A percentile compares a stretch with the other conserved stretches of the same genome.
Evolutionary conservation across 2,329 filamentous ascomycete genomes (phyloP).

Genomic region (Sarocladiaceae sp.): DNA sequence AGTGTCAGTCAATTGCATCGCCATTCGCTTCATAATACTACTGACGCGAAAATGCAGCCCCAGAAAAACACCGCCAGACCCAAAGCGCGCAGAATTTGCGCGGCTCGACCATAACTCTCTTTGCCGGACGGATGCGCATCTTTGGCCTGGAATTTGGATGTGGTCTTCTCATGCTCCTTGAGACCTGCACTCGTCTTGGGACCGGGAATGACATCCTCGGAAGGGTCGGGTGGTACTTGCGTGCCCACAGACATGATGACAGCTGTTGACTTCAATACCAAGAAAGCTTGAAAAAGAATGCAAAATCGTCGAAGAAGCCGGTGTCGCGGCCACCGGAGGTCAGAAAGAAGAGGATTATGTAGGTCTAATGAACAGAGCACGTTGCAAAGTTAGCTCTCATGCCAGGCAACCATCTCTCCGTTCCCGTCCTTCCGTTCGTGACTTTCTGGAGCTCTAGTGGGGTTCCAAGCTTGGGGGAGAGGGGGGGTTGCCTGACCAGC

Average conservation of each 20-base stretch:
- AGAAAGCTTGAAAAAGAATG: too few relatives aligned
- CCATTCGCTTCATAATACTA: neutral
- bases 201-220: conserved; percentile 24
- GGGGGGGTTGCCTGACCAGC: conserved; percentile 2
- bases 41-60: conserved; percentile 45
- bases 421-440: too few relatives aligned
- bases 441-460: conserved; percentile 3
- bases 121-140: conserved; percentile 50
- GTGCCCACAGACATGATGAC: conserved; percentile 6
- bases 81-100: conserved; percentile 49
- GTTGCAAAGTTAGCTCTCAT: neutral
- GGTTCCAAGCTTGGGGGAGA: too few relatives aligned
- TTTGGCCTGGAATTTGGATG: conserved; percentile 9
- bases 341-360: neutral
- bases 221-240: conserved; percentile 12
- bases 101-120: conserved; percentile 43
- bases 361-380: neutral
- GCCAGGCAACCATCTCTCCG: too few relatives aligned
- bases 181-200: conserved; percentile 23
- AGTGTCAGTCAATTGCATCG: conserved; percentile 11
- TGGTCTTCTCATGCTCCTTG: conserved; percentile 14
- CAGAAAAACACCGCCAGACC: conserved; percentile 50
- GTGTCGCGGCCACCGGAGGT: neutral
- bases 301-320: neutral
- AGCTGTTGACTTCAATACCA: too few relatives aligned